Percentiles rank a stretch among this genome's conserved stretches.
Conservation (phyloP, 1,139 yeast species). For the Meyerozyma carpophila region DNA sequence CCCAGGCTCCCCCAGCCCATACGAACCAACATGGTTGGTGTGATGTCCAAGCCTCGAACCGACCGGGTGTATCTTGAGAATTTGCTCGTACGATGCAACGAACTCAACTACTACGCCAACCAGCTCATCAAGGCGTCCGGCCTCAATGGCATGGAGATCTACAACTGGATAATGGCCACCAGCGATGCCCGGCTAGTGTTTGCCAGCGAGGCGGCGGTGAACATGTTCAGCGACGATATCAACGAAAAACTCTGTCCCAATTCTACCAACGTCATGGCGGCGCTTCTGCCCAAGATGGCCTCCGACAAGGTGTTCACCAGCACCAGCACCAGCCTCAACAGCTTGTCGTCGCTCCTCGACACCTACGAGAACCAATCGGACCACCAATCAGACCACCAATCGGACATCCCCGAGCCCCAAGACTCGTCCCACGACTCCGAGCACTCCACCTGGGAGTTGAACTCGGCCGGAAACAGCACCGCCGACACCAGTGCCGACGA, state of each 20-base stretch:
- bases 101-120: conserved; percentile 2
- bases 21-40: background rate
- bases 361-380: background rate
- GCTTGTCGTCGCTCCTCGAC: conserved; percentile 1
- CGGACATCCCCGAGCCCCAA: background rate
- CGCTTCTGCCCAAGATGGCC: background rate
- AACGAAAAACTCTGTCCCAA: background rate
- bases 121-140: background rate
- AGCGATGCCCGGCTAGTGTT: background rate
- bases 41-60: background rate
- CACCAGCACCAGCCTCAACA: conserved; percentile 1
- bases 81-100: conserved; percentile 1
- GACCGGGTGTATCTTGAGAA: background rate
- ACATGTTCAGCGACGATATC: conserved; percentile 1
- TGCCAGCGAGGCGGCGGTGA: background rate
- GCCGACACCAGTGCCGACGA: conserved; percentile 2
- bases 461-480: background rate
- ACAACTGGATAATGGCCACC: background rate
- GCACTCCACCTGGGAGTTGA: background rate
- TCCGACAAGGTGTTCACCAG: background rate
- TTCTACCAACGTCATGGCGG: conserved; percentile 2
- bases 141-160: background rate
- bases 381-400: background rate
- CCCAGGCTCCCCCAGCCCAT: background rate
- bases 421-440: conserved; percentile 1